Percentiles rank a stretch among this genome's conserved stretches.
These are phyloP conservation scores for Actinomortierella ambigua DNA, from an alignment of 371 early-diverging fungal genomes.

Conservation along the genomic window DNA sequence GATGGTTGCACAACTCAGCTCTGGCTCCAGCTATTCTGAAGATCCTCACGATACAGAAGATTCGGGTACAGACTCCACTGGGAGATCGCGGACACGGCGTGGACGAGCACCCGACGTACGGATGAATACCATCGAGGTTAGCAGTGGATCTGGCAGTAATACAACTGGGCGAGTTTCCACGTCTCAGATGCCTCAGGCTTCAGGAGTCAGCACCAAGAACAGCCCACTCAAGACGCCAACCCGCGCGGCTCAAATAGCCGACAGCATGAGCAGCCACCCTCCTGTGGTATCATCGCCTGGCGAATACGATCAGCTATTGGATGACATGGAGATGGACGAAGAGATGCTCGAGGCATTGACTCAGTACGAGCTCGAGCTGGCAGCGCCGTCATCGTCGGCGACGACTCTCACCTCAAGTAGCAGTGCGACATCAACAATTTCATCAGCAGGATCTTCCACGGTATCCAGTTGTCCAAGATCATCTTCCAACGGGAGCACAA, in stretches of 20 bases:
- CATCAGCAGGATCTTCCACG: not conserved
- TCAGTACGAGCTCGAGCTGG: conserved; percentile 15
- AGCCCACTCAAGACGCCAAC: conserved; percentile 9
- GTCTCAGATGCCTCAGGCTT: too few species aligned
- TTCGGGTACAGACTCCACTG: too few species aligned
- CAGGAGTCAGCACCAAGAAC: not conserved
- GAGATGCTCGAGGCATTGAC: conserved; percentile 29
- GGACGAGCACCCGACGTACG: too few species aligned
- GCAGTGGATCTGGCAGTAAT: not conserved
- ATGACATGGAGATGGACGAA: conserved; percentile 32
- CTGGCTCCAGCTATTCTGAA: too few species aligned
- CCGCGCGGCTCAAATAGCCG: not conserved
- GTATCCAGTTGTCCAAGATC: not conserved
- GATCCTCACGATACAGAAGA: too few species aligned
- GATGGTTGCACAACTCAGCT: too few species aligned
- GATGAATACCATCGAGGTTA: not conserved
- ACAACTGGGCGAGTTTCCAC: not conserved
- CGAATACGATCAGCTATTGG: conserved; percentile 34
- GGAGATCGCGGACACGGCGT: too few species aligned
- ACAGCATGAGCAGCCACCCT: not conserved
- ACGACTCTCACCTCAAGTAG: not conserved
- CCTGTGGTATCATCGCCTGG: conserved; percentile 16
- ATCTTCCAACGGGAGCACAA: not conserved
- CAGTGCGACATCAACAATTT: not conserved
- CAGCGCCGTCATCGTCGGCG: conserved; percentile 14